Evolutionary conservation across 805 yeast species (phyloP), one percentile per base, ranked within the genome.

Genomic region (Candida ipomoeae): DNA sequence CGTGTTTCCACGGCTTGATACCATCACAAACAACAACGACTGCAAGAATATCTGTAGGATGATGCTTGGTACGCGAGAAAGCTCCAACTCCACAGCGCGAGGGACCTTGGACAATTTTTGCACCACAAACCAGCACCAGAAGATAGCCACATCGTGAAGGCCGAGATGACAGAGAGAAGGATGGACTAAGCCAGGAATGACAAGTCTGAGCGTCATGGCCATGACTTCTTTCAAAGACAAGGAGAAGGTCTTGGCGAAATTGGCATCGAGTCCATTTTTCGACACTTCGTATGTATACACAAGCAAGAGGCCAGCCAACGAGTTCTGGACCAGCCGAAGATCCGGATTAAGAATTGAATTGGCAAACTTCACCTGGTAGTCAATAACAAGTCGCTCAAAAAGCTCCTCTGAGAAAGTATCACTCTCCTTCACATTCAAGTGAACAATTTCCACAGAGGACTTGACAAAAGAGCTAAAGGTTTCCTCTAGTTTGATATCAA

Each of bases 401-500:
- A 80, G 60, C 14, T 70, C 70, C n/a, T 67, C 73, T 44, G 64
- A 64, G 13, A 64, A 55, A 0, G 61, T 62, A 4, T 63, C 63
- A 17, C 62, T 55, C 13, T 52, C 46, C 13, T 34, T 44, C 3
- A 44, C 34, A 23, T 35, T 14, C 14, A 44, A 17, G 18, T 23
- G 26, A 46, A 85, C 80, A 2, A 85, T 60, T 2, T 62, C 58
- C 39, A 63, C 65, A 1, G 83, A 65, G 33, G 72, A 71, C 3
- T 62, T 57, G 7, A 68, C 39, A 74, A 60, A 59, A 59, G 68
- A 56, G 2, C 57, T 53, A 40, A 84, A 75, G 20, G 66, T 65
- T 1, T 60, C 58, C n/a, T 66, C 67, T 11, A 83, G 67, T 47
- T 84, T 81, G 46, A 89, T 61, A 65, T 91, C 98, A 65, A 79